These are phyloP conservation scores for Camellia oleifera DNA, from an alignment of 179 eudicot genomes.

Conservation along the genomic window DNA sequence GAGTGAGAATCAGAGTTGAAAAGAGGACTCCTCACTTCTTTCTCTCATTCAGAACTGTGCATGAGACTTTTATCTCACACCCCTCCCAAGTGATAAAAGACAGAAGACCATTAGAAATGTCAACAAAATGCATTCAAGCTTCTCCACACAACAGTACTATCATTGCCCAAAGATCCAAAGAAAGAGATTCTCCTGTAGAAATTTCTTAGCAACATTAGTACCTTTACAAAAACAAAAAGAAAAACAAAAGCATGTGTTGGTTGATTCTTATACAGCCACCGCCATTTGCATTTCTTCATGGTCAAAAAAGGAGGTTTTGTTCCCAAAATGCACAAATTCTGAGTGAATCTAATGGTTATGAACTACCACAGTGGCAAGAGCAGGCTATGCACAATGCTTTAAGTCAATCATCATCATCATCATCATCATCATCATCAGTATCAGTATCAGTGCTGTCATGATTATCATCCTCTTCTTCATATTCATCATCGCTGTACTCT, in stretches of 20 bases:
- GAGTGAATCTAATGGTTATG: neutral
- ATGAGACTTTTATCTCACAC: too few relatives aligned
- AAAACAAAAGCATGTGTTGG: neutral
- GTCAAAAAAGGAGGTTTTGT: neutral
- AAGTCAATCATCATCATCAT: conserved; percentile 12
- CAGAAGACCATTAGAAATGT: too few relatives aligned
- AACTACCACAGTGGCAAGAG: neutral
- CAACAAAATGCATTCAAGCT: neutral
- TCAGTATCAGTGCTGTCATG: conserved; percentile 4
- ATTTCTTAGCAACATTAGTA: neutral
- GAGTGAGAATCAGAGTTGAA: too few relatives aligned
- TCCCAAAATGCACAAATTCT: neutral
- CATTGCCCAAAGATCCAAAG: neutral
- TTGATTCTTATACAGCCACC: conserved; percentile 7
- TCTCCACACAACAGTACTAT: neutral
- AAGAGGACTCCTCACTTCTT: too few relatives aligned
- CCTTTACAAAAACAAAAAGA: neutral
- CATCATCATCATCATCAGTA: conserved; percentile 9
- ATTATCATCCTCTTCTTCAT: conserved; percentile 9
- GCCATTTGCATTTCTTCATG: neutral
- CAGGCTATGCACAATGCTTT: neutral
- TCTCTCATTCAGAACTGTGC: too few relatives aligned
- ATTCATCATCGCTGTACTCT: conserved; percentile 14
- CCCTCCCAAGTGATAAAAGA: too few relatives aligned
- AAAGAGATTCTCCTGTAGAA: neutral